phyloP scores from a whole-genome alignment of 805 yeast genomes.

The Ogataea pini region DNA sequence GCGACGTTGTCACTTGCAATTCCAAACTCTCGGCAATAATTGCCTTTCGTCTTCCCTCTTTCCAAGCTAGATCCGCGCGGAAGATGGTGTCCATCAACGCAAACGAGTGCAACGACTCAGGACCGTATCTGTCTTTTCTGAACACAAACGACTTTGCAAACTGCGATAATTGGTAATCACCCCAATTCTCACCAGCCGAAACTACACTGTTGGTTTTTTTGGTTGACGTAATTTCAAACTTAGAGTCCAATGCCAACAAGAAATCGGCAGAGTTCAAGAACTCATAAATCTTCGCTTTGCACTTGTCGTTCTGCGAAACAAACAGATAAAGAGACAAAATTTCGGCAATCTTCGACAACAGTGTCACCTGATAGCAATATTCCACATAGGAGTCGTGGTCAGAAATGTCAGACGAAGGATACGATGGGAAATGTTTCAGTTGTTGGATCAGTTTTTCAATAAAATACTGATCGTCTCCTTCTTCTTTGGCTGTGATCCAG shows the following conservation, averaged over 20 bases:
- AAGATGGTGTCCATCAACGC: conserved; percentile 63
- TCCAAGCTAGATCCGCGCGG: conserved; percentile 46
- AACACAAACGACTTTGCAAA: conserved; percentile 51
- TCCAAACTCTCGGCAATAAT: conserved; percentile 62
- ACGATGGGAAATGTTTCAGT: conserved; percentile 25
- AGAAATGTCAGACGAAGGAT: conserved; percentile 19
- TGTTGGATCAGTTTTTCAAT: conserved; percentile 43
- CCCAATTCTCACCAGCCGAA: conserved; percentile 43
- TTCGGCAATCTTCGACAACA: conserved; percentile 70
- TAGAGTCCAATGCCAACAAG: conserved; percentile 40
- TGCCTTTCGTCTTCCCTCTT: conserved; percentile 45
- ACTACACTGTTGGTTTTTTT: conserved; percentile 25
- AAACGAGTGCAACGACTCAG: conserved; percentile 56
- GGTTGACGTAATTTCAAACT: conserved; percentile 36
- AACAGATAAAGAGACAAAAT: conserved; percentile 71
- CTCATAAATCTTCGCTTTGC: conserved; percentile 41
- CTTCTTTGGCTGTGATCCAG: conserved; percentile 67
- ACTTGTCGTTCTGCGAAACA: conserved; percentile 48
- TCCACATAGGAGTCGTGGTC: conserved; percentile 23
- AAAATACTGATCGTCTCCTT: conserved; percentile 50
- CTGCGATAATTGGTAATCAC: conserved; percentile 46
- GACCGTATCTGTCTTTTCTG: conserved; percentile 51
- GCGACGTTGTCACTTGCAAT: conserved; percentile 64
- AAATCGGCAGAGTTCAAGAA: conserved; percentile 25
- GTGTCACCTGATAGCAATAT: conserved; percentile 54